Evolutionary conservation across 2,329 filamentous ascomycete genomes (phyloP).

Genomic region (Bimuria novae-zelandiae): DNA sequence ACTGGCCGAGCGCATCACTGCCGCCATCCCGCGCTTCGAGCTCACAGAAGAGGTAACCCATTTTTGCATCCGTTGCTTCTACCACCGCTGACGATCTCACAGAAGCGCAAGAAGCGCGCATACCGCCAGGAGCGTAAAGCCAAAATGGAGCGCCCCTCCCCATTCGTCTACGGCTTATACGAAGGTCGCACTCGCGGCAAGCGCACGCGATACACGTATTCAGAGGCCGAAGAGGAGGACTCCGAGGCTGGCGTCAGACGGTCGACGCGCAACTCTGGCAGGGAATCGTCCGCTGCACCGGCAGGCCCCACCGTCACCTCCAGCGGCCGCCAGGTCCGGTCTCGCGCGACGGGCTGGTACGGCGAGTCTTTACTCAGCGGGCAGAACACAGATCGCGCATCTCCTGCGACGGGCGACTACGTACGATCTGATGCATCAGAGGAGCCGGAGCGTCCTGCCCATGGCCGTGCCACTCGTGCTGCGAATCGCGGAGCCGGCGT

Average conservation of each 20-base stretch:
- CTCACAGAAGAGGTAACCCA: slow-evolving; percentile 78
- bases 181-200: slow-evolving; percentile 96
- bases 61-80: neutral
- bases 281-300: slow-evolving; percentile 72
- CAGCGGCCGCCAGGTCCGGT: slow-evolving; percentile 82
- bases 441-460: slow-evolving; percentile 49
- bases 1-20: slow-evolving; percentile 75
- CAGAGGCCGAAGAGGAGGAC: slow-evolving; percentile 82
- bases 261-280: slow-evolving; percentile 70
- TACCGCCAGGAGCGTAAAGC: slow-evolving; percentile 86
- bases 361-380: slow-evolving; percentile 64
- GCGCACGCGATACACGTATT: slow-evolving; percentile 94
- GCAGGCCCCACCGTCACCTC: slow-evolving; percentile 71
- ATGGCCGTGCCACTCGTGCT: slow-evolving; percentile 50
- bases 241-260: slow-evolving; percentile 67
- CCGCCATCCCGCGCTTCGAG: slow-evolving; percentile 87
- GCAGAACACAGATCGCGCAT: slow-evolving; percentile 50
- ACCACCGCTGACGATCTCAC: slow-evolving; percentile 20
- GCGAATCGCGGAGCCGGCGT: slow-evolving; percentile 24
- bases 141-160: slow-evolving; percentile 83
- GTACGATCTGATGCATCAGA: slow-evolving; percentile 52
- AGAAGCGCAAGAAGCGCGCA: slow-evolving; percentile 93
- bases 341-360: slow-evolving; percentile 65
- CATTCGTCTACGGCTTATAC: slow-evolving; percentile 89
- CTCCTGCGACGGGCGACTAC: slow-evolving; percentile 50